phyloP scores from a whole-genome alignment of 371 early-diverging fungal species.

The Phascolomyces articulosus region DNA sequence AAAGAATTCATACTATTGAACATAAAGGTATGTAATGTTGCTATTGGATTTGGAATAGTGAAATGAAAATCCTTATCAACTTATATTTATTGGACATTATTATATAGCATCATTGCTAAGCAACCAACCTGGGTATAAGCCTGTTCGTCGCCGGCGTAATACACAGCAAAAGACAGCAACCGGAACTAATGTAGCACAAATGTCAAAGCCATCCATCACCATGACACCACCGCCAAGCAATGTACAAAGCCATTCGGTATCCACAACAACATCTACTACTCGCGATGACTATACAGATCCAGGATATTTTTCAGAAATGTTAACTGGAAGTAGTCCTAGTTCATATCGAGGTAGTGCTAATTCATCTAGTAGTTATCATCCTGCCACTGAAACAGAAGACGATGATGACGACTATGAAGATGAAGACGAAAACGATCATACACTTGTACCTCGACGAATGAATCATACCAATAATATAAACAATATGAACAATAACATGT shows the following conservation, averaged over 20 bases:
- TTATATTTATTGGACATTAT: neutral
- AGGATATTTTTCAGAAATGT: constrained; percentile 5
- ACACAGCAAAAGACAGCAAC: neutral
- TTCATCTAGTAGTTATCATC: constrained; percentile 3
- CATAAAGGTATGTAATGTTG: constrained; percentile 35
- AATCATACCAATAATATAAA: too few species aligned
- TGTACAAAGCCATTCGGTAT: neutral
- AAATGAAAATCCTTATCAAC: too few species aligned
- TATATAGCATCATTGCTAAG: constrained; percentile 35
- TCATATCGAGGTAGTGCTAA: neutral
- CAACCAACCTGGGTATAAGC: constrained; percentile 40
- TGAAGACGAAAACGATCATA: neutral
- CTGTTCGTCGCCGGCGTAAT: constrained; percentile 32
- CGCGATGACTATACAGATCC: neutral
- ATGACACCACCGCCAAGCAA: neutral
- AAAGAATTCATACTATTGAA: constrained; percentile 76
- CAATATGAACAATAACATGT: neutral
- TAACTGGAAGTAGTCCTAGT: constrained; percentile 5
- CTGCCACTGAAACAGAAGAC: constrained; percentile 10
- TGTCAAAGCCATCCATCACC: neutral
- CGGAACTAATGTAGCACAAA: neutral
- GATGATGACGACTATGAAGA: neutral
- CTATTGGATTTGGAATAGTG: too few species aligned
- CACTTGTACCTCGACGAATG: neutral
- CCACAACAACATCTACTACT: neutral